Evolutionary conservation across 768 basidiomycete genomes (phyloP).

Genomic region (Boletus vermiculosoides): DNA sequence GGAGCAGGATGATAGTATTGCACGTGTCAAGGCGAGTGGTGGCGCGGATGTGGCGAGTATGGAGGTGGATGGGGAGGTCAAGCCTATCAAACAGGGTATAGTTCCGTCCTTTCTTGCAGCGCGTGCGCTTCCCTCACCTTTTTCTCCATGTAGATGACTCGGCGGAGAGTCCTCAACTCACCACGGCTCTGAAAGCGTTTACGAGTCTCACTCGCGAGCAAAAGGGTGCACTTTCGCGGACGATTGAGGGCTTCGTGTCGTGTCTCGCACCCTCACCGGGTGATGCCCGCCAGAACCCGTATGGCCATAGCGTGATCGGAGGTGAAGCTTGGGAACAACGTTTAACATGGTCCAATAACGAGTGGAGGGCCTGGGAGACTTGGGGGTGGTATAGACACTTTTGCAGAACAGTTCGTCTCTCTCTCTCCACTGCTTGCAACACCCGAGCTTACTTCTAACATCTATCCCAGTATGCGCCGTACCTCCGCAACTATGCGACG

Average conservation of each 20-base stretch:
- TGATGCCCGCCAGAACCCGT: constrained; percentile 47
- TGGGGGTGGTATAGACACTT: constrained; percentile 94
- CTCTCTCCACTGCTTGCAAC: background rate
- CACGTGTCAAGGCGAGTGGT: constrained; percentile 65
- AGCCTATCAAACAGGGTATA: constrained; percentile 45
- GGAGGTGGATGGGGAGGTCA: constrained; percentile 75
- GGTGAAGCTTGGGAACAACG: constrained; percentile 72
- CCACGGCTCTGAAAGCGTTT: constrained; percentile 71
- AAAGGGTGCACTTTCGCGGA: constrained; percentile 66
- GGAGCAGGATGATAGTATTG: constrained; percentile 86
- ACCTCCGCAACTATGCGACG: constrained; percentile 69
- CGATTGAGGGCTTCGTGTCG: constrained; percentile 73
- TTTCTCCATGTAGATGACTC: constrained; percentile 38
- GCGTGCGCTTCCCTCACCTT: constrained; percentile 2
- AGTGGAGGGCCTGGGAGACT: constrained; percentile 84
- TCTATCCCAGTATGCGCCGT: constrained; percentile 65
- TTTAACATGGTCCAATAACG: constrained; percentile 63
- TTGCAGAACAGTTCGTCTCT: constrained; percentile 63
- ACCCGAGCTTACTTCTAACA: background rate
- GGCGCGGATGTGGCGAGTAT: constrained; percentile 49
- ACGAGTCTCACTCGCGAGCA: constrained; percentile 74
- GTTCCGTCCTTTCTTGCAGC: background rate
- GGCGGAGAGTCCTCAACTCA: constrained; percentile 67
- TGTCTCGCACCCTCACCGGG: constrained; percentile 50
- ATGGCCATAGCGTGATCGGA: constrained; percentile 55